Evolutionary conservation across 108 stramenopile genomes (phyloP), one percentile per base, ranked within the genome.

Genomic region (Fistulifera solaris): DNA sequence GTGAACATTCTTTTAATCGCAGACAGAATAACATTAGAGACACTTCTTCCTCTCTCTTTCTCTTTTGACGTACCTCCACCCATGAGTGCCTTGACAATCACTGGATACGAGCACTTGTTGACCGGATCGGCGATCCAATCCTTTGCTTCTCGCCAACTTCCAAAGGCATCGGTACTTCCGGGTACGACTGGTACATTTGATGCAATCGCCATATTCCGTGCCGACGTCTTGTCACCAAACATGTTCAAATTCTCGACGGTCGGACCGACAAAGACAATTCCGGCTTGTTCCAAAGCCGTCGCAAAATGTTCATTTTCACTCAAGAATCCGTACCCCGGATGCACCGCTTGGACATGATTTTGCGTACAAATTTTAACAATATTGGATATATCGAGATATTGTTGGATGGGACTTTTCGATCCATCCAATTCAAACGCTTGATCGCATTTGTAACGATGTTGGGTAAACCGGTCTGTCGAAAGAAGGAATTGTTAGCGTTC

Each of bases 381-480:
- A 5, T 54, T 61, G 17, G 70, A 66, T 54, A 87, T 80, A 52
- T 88, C 91, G 7, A 98, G 82, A 74, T 98, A 96, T 38, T 94
- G 92, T 11, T 83, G 94, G 0, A 98, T 92, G 21, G 96, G 96
- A 22, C 85, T 66, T 45, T 73, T 70, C 42, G 42, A 48, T 7
- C 21, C 14, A 48, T 69, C 61, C 1, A 78, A 48, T 53, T 62
- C 46, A 65, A 86, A 94, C 49, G 81, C 80, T 70, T 94, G 89
- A 51, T 97, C 96, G 16, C 94, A 92, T 70, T 95, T 96, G 78
- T 94, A 96, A 12, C 94, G 76, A 76, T 97, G 96, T 65, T 95
- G 94, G 19, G 93, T 93, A 80, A 94, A 96, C 7, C 95, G 85
- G 75, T 89, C 87, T 82, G 52, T 19, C 11, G 11, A 21, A 12